Conservation (phyloP, 2,329 filamentous ascomycete species). For the Thielaviopsis musarum region DNA sequence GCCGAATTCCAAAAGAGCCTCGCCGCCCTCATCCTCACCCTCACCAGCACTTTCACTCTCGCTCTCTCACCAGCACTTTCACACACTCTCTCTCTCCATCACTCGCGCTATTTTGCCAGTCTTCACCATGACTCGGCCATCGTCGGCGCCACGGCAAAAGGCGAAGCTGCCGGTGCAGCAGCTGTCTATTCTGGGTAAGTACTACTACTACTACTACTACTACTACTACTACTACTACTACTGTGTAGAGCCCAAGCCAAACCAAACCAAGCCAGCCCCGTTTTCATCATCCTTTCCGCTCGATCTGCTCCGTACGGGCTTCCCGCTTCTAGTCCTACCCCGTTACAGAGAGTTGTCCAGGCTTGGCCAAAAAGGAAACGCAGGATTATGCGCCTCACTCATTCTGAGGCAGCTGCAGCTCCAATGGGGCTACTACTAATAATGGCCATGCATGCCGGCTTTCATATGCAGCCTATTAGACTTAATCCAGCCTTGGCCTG, state of each 20-base stretch:
- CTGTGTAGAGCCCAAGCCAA: no score
- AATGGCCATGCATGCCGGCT: neutral
- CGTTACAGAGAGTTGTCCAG: neutral
- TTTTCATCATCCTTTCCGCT: neutral
- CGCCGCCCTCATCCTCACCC: neutral
- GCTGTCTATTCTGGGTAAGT: constrained; percentile 12
- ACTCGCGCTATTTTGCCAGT: neutral
- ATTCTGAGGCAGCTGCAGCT: neutral
- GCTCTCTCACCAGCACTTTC: neutral
- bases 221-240: neutral
- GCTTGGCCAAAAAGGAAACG: neutral
- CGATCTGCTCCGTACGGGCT: neutral
- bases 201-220: neutral
- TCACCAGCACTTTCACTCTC: neutral
- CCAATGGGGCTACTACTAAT: no score
- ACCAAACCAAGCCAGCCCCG: no score
- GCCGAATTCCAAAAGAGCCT: no score
- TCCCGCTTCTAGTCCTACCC: neutral
- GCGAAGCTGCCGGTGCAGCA: constrained; percentile 10
- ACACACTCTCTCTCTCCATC: neutral
- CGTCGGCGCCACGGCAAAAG: constrained; percentile 4
- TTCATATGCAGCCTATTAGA: neutral
- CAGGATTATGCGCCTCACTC: neutral
- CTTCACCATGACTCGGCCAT: neutral
- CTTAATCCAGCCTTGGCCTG: neutral